A percentile compares a stretch with the other conserved stretches of the same genome.
Evolutionary conservation across 306 rosid species (phyloP).

Genomic region (Betula pendula): DNA sequence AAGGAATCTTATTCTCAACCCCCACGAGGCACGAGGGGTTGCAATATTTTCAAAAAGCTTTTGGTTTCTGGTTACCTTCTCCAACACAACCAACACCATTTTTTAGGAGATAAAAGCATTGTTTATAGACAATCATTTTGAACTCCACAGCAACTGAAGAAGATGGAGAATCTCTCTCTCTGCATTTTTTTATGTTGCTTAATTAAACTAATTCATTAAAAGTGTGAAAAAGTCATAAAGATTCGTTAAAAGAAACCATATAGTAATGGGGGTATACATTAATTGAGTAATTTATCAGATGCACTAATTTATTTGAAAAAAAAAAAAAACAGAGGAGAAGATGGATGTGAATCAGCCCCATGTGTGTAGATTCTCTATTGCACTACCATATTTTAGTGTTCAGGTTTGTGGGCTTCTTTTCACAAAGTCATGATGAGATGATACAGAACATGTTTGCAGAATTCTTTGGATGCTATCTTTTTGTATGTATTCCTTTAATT

Average conservation of each 20-base stretch:
- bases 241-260: constrained; percentile 31
- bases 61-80: constrained; percentile 37
- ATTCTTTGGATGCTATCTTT: constrained; percentile 47
- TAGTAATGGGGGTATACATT: too few species aligned
- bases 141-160: constrained; percentile 16
- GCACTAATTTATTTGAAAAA: not conserved
- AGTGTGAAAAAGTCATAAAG: constrained; percentile 26
- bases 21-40: constrained; percentile 35
- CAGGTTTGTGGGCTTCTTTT: constrained; percentile 38
- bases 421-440: constrained; percentile 37
- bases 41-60: constrained; percentile 32
- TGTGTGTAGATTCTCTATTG: constrained; percentile 29
- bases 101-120: constrained; percentile 38
- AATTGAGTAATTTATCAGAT: not conserved
- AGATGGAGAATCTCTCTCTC: constrained; percentile 28
- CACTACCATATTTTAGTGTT: constrained; percentile 30
- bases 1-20: constrained; percentile 45
- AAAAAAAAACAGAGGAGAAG: not conserved
- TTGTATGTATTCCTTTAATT: constrained; percentile 27
- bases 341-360: constrained; percentile 41
- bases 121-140: constrained; percentile 14
- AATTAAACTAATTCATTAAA: not conserved
- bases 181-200: not conserved
- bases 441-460: constrained; percentile 23
- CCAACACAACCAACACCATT: constrained; percentile 41